Base-by-base conservation (phyloP, 306 rosid genomes). In the Vigna unguiculata region DNA sequence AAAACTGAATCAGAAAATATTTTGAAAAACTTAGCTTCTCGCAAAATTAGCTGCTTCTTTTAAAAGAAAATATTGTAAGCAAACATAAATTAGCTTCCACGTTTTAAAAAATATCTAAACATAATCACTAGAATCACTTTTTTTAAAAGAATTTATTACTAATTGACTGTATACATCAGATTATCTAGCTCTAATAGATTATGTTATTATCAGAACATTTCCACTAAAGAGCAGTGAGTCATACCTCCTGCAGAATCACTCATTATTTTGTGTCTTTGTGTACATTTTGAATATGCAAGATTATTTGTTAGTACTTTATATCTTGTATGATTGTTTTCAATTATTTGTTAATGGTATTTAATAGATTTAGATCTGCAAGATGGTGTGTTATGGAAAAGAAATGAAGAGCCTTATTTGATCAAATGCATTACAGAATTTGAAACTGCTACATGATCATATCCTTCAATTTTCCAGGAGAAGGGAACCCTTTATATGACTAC, bases 401-500 rank as follows among this genome's bases (percentile, higher is more conserved):
- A 19, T 71, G 64, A 57, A 41, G 58, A 68, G 57, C 30, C 66
- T 74, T 58, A 34, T 57, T 21, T 45, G 77, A 70, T 45, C 59
- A 49, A 13, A 46, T 43, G 57, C n/a, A 34, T 64, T 62, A 20
- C 24, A 36, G 40, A 51, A 45, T 71, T 52, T 74, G 68, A 74
- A 71, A 77, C 52, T 84, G 66, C 71, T 61, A 54, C 78, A 15
- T 73, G 49, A 24, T 32, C 43, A 60, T 86, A 74, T 62, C 77
- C 22, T 81, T 49, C 58, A 58, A 80, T 54, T 81, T 48, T 83
- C 81, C 83, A 93, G 96, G 89, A 84, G 64, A 84, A 79, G 57
- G 92, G 77, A 77, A 89, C 81, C 77, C 88, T 93, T 72, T 89
- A 87, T 20, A 89, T 84, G 81, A 93, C 95, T 72, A 93, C 98